These are phyloP conservation scores for Lactuca saligna DNA, from an alignment of 129 eudicot species.

Conservation along the genomic window DNA sequence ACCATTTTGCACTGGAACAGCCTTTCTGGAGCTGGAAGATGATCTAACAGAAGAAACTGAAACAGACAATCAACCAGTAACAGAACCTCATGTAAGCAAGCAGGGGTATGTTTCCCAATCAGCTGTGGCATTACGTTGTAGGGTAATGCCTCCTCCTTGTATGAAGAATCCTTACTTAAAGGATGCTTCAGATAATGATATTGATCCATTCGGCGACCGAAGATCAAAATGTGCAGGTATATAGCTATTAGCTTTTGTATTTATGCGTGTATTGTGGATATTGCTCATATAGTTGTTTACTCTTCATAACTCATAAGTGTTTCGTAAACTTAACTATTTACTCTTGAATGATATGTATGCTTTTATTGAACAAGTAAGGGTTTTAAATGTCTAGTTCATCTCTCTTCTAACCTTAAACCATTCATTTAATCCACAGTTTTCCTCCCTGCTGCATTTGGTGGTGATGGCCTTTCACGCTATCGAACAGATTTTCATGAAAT, in stretches of 20 bases:
- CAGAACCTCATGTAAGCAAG: conserved; percentile 31
- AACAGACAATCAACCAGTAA: conserved; percentile 26
- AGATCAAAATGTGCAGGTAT: conserved; percentile 87
- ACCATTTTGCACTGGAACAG: conserved; percentile 23
- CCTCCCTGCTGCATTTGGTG: conserved; percentile 46
- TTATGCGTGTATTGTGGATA: not conserved
- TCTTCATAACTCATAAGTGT: not conserved
- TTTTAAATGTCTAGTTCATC: not conserved
- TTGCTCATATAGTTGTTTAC: not conserved
- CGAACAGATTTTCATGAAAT: conserved; percentile 84
- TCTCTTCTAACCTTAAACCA: not conserved
- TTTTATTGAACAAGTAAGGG: conserved; percentile 1
- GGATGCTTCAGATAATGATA: conserved; percentile 45
- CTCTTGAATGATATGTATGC: not conserved
- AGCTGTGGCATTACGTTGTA: conserved; percentile 83
- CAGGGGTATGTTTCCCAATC: conserved; percentile 75
- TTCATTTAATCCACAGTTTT: conserved; percentile 44
- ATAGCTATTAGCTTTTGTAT: not conserved
- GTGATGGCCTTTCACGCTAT: conserved; percentile 84
- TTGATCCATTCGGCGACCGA: conserved; percentile 74
- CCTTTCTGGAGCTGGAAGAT: conserved; percentile 33
- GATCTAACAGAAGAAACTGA: conserved; percentile 37
- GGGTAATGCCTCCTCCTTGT: conserved; percentile 97
- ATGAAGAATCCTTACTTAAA: conserved; percentile 76
- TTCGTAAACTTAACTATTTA: not conserved